These are phyloP conservation scores for Claviceps quebecensis DNA, from an alignment of 2,329 filamentous ascomycete species.

Conservation along the genomic window DNA sequence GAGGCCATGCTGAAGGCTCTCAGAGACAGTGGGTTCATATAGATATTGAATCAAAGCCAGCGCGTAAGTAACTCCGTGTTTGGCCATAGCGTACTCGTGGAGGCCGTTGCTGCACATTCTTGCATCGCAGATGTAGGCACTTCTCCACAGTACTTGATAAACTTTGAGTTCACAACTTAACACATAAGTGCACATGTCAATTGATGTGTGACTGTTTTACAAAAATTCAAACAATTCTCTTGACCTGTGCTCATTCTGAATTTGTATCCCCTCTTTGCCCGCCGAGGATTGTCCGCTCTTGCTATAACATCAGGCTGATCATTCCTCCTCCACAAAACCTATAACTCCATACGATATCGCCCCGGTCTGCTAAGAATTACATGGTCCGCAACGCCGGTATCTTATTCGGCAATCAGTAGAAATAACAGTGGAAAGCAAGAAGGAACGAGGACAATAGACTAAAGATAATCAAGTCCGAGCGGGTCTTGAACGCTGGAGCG, in stretches of 20 bases:
- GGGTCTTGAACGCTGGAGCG: neutral
- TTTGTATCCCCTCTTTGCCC: too few species aligned
- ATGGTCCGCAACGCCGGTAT: neutral
- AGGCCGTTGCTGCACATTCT: too few species aligned
- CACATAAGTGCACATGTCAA: too few species aligned
- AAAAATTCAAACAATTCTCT: neutral
- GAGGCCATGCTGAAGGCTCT: conserved; percentile 31
- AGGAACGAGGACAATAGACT: too few species aligned
- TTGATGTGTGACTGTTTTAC: too few species aligned
- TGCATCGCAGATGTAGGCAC: too few species aligned
- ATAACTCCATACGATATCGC: neutral
- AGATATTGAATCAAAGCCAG: neutral
- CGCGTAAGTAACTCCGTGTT: neutral
- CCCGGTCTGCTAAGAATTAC: too few species aligned
- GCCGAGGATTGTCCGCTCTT: neutral
- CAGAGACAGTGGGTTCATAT: conserved; percentile 27
- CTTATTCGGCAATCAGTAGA: too few species aligned
- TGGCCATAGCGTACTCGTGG: neutral
- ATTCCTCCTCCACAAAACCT: neutral
- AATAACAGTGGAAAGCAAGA: too few species aligned
- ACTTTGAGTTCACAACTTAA: too few species aligned
- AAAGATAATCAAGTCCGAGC: too few species aligned
- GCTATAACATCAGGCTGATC: neutral
- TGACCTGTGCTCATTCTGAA: neutral
- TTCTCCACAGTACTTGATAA: too few species aligned